These are phyloP conservation scores for Hypoxylon fuscum DNA, from an alignment of 495 filamentous ascomycete species.

Conservation along the genomic window DNA sequence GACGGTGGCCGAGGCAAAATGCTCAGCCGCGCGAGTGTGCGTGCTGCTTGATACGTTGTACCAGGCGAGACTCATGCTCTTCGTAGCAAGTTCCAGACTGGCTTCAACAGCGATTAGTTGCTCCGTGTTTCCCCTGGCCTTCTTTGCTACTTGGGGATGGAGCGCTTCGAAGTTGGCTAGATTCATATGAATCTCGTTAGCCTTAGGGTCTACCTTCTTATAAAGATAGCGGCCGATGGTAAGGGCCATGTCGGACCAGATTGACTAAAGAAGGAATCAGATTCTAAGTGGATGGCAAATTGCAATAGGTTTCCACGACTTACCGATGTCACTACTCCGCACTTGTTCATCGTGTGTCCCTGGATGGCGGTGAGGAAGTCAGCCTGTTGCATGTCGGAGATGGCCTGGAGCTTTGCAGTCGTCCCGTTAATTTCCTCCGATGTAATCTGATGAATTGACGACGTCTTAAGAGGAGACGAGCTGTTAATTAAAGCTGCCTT, in stretches of 20 bases:
- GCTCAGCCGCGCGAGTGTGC: slow-evolving; percentile 18
- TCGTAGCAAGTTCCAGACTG: no score
- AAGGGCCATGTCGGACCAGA: slow-evolving; percentile 70
- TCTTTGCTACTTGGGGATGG: slow-evolving; percentile 60
- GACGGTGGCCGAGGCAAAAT: slow-evolving; percentile 51
- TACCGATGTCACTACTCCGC: slow-evolving; percentile 64
- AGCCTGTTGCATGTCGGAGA: slow-evolving; percentile 59
- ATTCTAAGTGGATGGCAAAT: no score
- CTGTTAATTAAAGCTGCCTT: not conserved
- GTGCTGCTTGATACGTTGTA: slow-evolving; percentile 36
- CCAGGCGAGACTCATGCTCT: slow-evolving; percentile 43
- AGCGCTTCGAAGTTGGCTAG: slow-evolving; percentile 59
- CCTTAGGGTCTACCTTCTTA: slow-evolving; percentile 49
- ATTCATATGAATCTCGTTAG: slow-evolving; percentile 48
- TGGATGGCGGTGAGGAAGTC: slow-evolving; percentile 59
- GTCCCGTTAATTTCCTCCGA: slow-evolving; percentile 52
- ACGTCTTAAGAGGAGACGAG: slow-evolving; percentile 29
- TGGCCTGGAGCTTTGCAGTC: slow-evolving; percentile 15
- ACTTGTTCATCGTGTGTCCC: slow-evolving; percentile 67
- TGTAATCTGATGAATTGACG: slow-evolving; percentile 49
- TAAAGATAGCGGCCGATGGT: slow-evolving; percentile 65
- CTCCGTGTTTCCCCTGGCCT: no score
- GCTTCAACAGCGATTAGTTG: no score
- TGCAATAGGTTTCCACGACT: no score
- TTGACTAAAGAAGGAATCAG: no score